These are phyloP conservation scores for Cyclotella kingstonii DNA, from an alignment of 108 stramenopile genomes.

Conservation along the genomic window DNA sequence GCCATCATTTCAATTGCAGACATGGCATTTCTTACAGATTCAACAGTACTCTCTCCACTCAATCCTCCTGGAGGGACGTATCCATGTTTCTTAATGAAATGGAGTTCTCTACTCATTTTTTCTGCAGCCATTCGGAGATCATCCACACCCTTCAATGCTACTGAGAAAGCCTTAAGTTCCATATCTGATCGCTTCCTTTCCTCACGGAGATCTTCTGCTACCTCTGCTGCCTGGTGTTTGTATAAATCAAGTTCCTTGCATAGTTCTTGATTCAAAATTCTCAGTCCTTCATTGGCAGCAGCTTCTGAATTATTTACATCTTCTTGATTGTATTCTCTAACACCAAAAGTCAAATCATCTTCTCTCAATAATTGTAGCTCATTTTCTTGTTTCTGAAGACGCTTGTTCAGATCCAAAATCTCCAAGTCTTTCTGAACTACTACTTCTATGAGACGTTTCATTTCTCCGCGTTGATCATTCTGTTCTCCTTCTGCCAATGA, in stretches of 20 bases:
- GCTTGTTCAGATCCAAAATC: conserved; percentile 39
- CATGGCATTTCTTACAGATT: conserved; percentile 36
- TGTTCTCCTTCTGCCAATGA: too few relatives aligned
- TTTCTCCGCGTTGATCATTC: conserved; percentile 36
- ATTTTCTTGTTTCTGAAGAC: conserved; percentile 23
- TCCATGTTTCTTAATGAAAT: conserved; percentile 37
- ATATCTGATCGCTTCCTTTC: conserved; percentile 41
- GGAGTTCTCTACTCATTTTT: conserved; percentile 46
- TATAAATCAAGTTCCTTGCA: conserved; percentile 34
- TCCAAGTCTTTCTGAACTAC: conserved; percentile 45
- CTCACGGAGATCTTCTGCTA: conserved; percentile 27
- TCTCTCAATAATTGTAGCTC: conserved; percentile 38
- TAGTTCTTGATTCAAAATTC: conserved; percentile 34
- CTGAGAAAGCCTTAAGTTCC: conserved; percentile 53
- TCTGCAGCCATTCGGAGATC: conserved; percentile 45
- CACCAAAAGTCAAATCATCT: conserved; percentile 44
- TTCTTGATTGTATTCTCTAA: conserved; percentile 23
- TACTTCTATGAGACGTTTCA: conserved; percentile 35
- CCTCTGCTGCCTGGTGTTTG: conserved; percentile 28
- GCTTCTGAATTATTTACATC: conserved; percentile 3
- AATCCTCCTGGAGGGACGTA: conserved; percentile 40
- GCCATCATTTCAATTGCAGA: conserved; percentile 39
- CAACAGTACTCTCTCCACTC: conserved; percentile 28
- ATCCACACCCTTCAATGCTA: conserved; percentile 48
- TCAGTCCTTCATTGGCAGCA: conserved; percentile 42